These are phyloP conservation scores for Proliferodiscus dingleyae DNA, from an alignment of 2,329 filamentous ascomycete species.

Conservation along the genomic window DNA sequence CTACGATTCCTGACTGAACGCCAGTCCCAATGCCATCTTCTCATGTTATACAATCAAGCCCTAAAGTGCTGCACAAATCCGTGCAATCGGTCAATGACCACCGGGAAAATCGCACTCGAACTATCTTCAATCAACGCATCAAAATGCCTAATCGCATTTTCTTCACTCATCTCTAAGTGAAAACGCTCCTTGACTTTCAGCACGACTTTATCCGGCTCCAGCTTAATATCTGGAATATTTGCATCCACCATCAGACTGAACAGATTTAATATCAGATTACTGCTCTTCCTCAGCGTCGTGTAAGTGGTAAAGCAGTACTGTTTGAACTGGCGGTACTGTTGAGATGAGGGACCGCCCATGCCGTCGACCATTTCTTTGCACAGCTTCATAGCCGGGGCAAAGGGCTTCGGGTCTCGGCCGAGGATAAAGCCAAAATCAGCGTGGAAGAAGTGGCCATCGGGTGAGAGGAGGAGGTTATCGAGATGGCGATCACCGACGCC, in stretches of 20 bases:
- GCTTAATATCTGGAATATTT: slow-evolving; percentile 90
- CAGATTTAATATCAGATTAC: slow-evolving; percentile 86
- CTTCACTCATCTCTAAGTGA: slow-evolving; percentile 84
- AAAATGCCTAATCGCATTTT: slow-evolving; percentile 84
- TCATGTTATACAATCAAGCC: too few species aligned
- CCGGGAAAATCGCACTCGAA: slow-evolving; percentile 81
- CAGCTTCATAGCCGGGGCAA: slow-evolving; percentile 94
- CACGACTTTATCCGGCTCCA: slow-evolving; percentile 90
- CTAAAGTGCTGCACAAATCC: slow-evolving; percentile 89
- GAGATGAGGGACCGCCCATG: slow-evolving; percentile 80
- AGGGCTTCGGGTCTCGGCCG: slow-evolving; percentile 93
- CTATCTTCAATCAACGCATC: slow-evolving; percentile 89
- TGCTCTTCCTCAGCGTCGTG: slow-evolving; percentile 81
- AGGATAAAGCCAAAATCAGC: slow-evolving; percentile 98
- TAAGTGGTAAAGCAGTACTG: slow-evolving; percentile 96
- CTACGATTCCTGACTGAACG: too few species aligned
- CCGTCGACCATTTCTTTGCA: slow-evolving; percentile 98
- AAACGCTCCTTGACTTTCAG: slow-evolving; percentile 93
- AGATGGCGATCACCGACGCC: slow-evolving; percentile 94
- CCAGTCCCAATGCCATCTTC: too few species aligned
- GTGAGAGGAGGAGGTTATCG: slow-evolving; percentile 87
- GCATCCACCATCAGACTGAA: slow-evolving; percentile 97
- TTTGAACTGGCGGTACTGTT: slow-evolving; percentile 84
- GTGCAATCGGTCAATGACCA: slow-evolving; percentile 92
- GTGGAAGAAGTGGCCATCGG: slow-evolving; percentile 94